Percentiles rank a stretch among this genome's conserved stretches.
Evolutionary conservation across 345 rosid species (phyloP).

Genomic region (Sisymbrium irio): DNA sequence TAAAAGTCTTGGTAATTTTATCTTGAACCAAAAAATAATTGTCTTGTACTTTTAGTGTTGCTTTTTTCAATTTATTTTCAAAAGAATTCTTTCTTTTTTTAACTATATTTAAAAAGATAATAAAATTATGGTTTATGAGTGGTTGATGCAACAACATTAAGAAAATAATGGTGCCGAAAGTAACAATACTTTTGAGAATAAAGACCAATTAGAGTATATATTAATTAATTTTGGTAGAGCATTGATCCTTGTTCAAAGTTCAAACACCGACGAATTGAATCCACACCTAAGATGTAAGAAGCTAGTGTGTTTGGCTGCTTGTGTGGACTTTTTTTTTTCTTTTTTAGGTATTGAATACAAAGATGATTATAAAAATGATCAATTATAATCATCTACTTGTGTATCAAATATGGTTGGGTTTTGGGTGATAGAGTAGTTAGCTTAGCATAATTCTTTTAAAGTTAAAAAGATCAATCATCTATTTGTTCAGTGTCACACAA

Average conservation of each 20-base stretch:
- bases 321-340: background rate
- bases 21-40: too few species aligned
- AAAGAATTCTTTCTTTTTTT: background rate
- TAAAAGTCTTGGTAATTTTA: too few species aligned
- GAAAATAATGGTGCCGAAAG: slow-evolving; percentile 15
- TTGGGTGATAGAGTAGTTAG: background rate
- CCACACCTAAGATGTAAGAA: background rate
- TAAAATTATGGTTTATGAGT: background rate
- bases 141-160: background rate
- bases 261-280: background rate
- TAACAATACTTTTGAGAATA: background rate
- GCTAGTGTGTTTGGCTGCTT: background rate
- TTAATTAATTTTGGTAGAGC: background rate
- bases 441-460: background rate
- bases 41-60: background rate
- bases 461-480: background rate
- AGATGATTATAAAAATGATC: background rate
- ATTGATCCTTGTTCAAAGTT: background rate
- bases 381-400: too few species aligned
- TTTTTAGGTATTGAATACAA: background rate
- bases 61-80: background rate
- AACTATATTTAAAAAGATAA: background rate
- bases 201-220: background rate
- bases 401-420: background rate
- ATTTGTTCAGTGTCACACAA: background rate